These are phyloP conservation scores for Paramyrothecium roridum DNA, from an alignment of 2,329 filamentous ascomycete genomes.

Conservation along the genomic window DNA sequence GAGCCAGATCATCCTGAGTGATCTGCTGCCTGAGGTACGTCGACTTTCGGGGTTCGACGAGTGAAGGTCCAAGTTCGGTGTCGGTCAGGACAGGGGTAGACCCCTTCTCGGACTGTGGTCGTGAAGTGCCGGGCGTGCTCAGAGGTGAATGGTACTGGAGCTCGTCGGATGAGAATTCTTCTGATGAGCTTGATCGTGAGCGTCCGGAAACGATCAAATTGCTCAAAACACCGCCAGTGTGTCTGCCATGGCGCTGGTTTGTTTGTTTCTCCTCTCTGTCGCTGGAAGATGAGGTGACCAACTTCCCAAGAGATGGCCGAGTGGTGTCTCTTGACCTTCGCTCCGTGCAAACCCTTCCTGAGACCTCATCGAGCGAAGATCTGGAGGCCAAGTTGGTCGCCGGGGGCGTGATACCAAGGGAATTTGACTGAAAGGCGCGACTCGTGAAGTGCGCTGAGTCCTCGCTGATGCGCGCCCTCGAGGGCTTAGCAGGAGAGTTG, in stretches of 20 bases:
- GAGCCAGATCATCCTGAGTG: not conserved
- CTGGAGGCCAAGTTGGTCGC: not conserved
- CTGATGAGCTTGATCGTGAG: slow-evolving; percentile 27
- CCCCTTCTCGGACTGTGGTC: slow-evolving; percentile 35
- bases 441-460: not conserved
- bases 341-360: not conserved
- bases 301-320: not conserved
- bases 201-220: not conserved
- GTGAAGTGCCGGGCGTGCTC: slow-evolving; percentile 36
- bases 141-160: slow-evolving; percentile 28
- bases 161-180: slow-evolving; percentile 35
- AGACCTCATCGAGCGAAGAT: not conserved
- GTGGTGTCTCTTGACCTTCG: not conserved
- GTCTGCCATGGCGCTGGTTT: not conserved
- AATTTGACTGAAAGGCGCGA: not conserved
- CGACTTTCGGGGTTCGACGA: not conserved
- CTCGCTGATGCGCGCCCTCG: not conserved
- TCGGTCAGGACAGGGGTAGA: slow-evolving; percentile 13
- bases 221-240: not conserved
- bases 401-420: not conserved
- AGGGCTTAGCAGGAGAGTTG: not conserved
- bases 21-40: not conserved
- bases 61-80: not conserved
- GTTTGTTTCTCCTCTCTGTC: not conserved
- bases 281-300: not conserved